Percentiles rank a stretch among this genome's conserved stretches.
These are phyloP conservation scores for Pythium utonaiense DNA, from an alignment of 352 stramenopile genomes.

Conservation along the genomic window DNA sequence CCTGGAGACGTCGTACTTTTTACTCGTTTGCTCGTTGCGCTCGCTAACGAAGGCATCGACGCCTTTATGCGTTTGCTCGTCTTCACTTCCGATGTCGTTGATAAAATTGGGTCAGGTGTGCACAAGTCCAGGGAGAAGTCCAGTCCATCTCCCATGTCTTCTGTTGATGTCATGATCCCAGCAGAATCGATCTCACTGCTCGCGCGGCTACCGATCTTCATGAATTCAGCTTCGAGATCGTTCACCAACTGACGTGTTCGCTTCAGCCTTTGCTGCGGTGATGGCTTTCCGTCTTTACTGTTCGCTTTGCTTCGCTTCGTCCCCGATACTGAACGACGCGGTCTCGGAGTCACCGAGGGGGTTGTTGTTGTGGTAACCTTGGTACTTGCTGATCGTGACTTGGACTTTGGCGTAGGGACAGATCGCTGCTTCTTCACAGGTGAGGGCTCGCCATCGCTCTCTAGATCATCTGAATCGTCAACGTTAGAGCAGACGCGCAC, in stretches of 20 bases:
- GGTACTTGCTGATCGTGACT: neutral
- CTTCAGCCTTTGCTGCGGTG: slow-evolving; percentile 12
- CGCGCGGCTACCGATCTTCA: slow-evolving; percentile 21
- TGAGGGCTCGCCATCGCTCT: slow-evolving; percentile 6
- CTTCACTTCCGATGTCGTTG: too few relatives aligned
- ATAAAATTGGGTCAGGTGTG: too few relatives aligned
- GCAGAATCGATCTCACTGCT: slow-evolving; percentile 9
- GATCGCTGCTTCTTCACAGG: slow-evolving; percentile 8
- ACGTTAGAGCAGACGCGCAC: slow-evolving; percentile 44
- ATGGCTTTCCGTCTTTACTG: neutral
- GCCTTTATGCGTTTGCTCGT: neutral
- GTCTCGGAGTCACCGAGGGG: neutral
- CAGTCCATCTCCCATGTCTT: neutral
- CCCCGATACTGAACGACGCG: too few relatives aligned
- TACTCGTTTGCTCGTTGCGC: neutral
- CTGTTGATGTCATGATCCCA: slow-evolving; percentile 8
- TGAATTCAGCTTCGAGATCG: slow-evolving; percentile 20
- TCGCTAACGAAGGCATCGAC: neutral
- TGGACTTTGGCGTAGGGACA: neutral
- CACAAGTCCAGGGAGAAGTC: slow-evolving; percentile 18
- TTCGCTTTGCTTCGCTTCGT: neutral
- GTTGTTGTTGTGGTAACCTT: slow-evolving; percentile 1
- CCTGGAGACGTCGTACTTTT: neutral
- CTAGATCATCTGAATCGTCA: slow-evolving; percentile 38
- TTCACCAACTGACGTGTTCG: slow-evolving; percentile 14